These are phyloP conservation scores for Elongisporangium undulatum DNA, from an alignment of 352 stramenopile genomes.

Conservation along the genomic window DNA sequence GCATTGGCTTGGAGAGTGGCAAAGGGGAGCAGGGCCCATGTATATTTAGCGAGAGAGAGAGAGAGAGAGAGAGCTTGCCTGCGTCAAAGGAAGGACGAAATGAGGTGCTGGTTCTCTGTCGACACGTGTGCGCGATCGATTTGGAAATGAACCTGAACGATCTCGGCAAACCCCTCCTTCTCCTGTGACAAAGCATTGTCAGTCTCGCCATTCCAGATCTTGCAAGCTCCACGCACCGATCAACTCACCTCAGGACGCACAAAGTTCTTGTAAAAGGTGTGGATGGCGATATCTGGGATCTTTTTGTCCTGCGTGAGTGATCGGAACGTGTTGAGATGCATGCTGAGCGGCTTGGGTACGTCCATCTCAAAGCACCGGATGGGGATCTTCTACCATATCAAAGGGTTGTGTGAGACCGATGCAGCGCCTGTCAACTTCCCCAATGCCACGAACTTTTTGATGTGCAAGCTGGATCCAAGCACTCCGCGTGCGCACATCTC, in stretches of 20 bases:
- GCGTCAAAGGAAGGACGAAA: constrained; percentile 56
- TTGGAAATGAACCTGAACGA: constrained; percentile 68
- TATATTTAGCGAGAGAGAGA: constrained; percentile 12
- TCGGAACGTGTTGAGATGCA: constrained; percentile 85
- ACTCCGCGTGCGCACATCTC: constrained; percentile 44
- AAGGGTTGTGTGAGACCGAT: not conserved
- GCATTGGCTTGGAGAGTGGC: not conserved
- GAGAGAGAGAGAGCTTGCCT: no score
- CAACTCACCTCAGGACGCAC: constrained; percentile 32
- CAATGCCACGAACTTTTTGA: constrained; percentile 32
- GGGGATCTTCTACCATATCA: constrained; percentile 29
- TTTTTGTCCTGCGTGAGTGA: constrained; percentile 67
- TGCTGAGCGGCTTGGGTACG: constrained; percentile 64
- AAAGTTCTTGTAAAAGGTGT: constrained; percentile 85
- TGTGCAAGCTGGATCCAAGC: constrained; percentile 74
- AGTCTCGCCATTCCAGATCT: not conserved
- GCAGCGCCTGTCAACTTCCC: not conserved
- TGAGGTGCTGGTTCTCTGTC: constrained; percentile 26
- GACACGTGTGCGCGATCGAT: constrained; percentile 31
- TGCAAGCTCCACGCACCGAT: not conserved
- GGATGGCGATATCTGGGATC: constrained; percentile 84
- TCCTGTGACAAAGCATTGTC: constrained; percentile 21
- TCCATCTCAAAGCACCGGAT: constrained; percentile 80
- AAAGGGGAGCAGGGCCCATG: not conserved
- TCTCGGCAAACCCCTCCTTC: constrained; percentile 65